Evolutionary conservation across 768 basidiomycete species (phyloP).

Genomic region (Phanerochaete sordida): DNA sequence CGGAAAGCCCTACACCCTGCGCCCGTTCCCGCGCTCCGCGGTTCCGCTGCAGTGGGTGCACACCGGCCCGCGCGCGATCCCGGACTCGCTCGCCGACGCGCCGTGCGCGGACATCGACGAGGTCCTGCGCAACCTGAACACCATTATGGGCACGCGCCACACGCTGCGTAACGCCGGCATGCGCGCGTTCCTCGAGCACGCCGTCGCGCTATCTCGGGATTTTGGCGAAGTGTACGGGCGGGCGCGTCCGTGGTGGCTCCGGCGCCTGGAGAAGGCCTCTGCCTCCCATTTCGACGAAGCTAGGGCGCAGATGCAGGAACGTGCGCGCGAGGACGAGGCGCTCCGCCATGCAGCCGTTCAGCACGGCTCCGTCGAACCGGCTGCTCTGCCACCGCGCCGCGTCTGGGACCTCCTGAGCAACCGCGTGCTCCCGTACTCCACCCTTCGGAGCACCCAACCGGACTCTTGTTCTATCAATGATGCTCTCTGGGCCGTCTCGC

Average conservation of each 20-base stretch:
- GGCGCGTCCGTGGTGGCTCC: not conserved
- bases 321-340: not conserved
- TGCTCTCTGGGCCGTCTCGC: too few species aligned
- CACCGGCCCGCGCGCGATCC: not conserved
- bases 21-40: not conserved
- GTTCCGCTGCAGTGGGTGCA: not conserved
- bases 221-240: not conserved
- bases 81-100: not conserved
- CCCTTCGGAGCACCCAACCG: too few species aligned
- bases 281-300: not conserved
- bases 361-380: not conserved
- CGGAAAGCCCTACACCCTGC: not conserved
- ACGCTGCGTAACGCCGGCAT: not conserved
- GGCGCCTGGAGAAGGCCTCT: not conserved
- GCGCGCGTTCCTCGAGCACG: too few species aligned
- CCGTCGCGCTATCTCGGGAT: not conserved
- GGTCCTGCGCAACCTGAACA: not conserved
- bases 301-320: too few species aligned
- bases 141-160: not conserved
- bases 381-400: not conserved
- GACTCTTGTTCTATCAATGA: too few species aligned
- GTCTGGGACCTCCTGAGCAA: slow-evolving; percentile 6
- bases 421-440: not conserved
- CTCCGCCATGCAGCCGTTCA: not conserved
- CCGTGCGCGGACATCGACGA: too few species aligned